Conservation (phyloP, 805 yeast genomes). For the Wickerhamiella parazyma region DNA sequence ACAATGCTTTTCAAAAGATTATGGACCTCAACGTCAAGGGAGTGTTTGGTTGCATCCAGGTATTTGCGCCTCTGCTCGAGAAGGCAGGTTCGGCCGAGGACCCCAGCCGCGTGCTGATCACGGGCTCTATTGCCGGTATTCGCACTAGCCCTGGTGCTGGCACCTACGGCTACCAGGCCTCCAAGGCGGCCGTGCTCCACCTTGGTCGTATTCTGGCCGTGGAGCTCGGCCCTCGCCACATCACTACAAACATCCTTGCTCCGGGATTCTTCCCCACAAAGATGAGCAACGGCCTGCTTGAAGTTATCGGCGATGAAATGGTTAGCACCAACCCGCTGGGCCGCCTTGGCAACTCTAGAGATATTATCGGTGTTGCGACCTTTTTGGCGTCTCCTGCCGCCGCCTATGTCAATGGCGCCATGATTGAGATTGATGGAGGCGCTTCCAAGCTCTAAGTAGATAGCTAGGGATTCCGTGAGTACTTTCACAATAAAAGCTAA, state of each 20-base stretch:
- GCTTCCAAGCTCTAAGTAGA: conserved; percentile 17
- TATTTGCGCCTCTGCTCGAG: conserved; percentile 44
- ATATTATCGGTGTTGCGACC: conserved; percentile 40
- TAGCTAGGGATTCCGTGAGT: too few species aligned
- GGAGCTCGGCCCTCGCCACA: conserved; percentile 51
- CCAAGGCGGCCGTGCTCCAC: conserved; percentile 65
- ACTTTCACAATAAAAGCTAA: too few species aligned
- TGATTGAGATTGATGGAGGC: conserved; percentile 63
- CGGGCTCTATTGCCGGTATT: conserved; percentile 53
- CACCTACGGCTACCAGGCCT: conserved; percentile 57
- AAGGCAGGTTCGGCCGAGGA: conserved; percentile 39
- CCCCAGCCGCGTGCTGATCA: conserved; percentile 51
- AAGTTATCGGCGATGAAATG: conserved; percentile 40
- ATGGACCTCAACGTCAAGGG: conserved; percentile 51
- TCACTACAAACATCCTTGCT: conserved; percentile 56
- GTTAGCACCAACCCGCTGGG: conserved; percentile 41
- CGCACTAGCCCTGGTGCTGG: conserved; percentile 34
- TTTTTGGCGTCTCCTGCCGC: conserved; percentile 46
- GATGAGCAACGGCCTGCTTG: conserved; percentile 55
- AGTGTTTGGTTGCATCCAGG: conserved; percentile 52
- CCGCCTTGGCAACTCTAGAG: conserved; percentile 50
- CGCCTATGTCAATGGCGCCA: conserved; percentile 51
- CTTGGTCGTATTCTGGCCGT: conserved; percentile 49
- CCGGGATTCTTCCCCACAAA: conserved; percentile 70
- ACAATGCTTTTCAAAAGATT: conserved; percentile 47